These are phyloP conservation scores for Scolecobasidium constrictum DNA, from an alignment of 2,329 filamentous ascomycete species.

Conservation along the genomic window DNA sequence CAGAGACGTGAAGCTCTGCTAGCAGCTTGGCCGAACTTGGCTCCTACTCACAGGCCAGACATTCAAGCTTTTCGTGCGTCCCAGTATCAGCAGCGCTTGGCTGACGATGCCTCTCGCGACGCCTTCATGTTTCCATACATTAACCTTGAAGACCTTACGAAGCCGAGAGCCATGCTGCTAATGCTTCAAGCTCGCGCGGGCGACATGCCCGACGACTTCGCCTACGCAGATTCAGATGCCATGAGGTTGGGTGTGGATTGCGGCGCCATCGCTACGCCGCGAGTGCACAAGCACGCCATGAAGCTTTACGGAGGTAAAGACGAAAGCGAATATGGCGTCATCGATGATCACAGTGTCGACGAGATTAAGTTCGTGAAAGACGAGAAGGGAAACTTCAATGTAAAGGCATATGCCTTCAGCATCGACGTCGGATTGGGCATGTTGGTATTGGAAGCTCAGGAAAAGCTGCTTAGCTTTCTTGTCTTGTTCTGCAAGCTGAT, in stretches of 20 bases:
- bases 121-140: slow-evolving; percentile 45
- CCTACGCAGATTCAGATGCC: neutral
- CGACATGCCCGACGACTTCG: neutral
- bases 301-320: neutral
- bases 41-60: too few species aligned
- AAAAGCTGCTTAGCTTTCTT: slow-evolving; percentile 38
- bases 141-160: slow-evolving; percentile 45
- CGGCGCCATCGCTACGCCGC: neutral
- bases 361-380: neutral
- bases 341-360: too few species aligned
- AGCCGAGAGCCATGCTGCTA: slow-evolving; percentile 34
- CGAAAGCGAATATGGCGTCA: neutral
- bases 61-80: too few species aligned
- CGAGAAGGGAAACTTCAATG: neutral
- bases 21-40: slow-evolving; percentile 70
- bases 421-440: slow-evolving; percentile 28
- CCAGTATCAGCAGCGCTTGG: too few species aligned
- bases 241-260: neutral
- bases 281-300: neutral
- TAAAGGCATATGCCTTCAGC: neutral
- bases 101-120: too few species aligned
- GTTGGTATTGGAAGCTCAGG: slow-evolving; percentile 40
- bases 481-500: slow-evolving; percentile 36
- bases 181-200: slow-evolving; percentile 43
- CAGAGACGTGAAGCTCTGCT: neutral